Base-by-base conservation (phyloP, 75 land plant genomes). In the Chamaecyparis obtusa region DNA sequence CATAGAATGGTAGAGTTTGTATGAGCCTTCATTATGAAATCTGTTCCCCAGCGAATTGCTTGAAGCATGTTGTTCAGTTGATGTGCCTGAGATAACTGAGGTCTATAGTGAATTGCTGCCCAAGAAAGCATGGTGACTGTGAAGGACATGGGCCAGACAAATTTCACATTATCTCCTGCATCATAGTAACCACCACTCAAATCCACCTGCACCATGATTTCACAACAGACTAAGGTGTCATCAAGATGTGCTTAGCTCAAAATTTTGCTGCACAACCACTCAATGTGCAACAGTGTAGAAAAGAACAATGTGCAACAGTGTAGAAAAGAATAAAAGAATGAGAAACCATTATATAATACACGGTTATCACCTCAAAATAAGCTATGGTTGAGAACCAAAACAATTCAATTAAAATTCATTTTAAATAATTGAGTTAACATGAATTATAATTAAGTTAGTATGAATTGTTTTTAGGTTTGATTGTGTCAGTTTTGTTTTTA, bases 131-230 rank as follows among this genome's bases (percentile, higher is more conserved):
- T n/a, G 46, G 71, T 91, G 4, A 77, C 72, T 33, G 88, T 91
- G 86, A 91, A 91, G 21, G 92, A 88, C 92, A 90, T 90, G 39
- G 92, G 92, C 74, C 84, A 87, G 37, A 84, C 91, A 72, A 90
- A 91, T 71, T 91, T 91, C 16, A 90, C 92, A 37, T 91, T 91
- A 88, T 91, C 90, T 77, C 92, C 92, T 14, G 92, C 92, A 76
- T 91, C 92, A 51, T 91, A 91, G 85, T 91, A 91, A n/a, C 92
- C 92, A 9, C 92, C 92, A 0, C 36, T 60, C 57, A 91, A 80
- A 54, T 91, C 85, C 14, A 91, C 92, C 91, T 90, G 86, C 64
- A 77, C 93, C 94, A 56, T 91, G 33, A 83, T 89, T 89, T 91
- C 92, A 17, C 87, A 87, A 92, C 92, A 57, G 93, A 93, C 15